These are phyloP conservation scores for Candida dubliniensis DNA, from an alignment of 1,139 yeast genomes.

Conservation along the genomic window DNA sequence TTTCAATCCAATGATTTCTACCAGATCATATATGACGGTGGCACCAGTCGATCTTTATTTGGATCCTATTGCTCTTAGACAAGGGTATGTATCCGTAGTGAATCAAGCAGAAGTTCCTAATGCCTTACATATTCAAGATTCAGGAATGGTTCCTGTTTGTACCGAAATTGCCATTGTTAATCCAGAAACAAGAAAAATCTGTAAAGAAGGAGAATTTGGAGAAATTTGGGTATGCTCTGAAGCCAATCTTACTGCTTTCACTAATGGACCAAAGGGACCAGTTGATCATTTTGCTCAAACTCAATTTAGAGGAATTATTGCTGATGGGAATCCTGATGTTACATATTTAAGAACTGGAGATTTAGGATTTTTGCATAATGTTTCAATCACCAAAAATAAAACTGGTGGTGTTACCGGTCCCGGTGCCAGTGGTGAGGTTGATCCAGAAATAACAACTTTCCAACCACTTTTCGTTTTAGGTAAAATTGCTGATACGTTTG, in stretches of 20 bases:
- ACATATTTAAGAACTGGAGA: slow-evolving; percentile 89
- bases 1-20: slow-evolving; percentile 79
- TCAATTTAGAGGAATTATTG: slow-evolving; percentile 58
- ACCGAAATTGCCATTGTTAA: slow-evolving; percentile 93
- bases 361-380: slow-evolving; percentile 84
- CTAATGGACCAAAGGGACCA: slow-evolving; percentile 55
- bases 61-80: slow-evolving; percentile 85
- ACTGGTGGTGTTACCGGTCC: slow-evolving; percentile 21
- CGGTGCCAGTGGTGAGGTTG: slow-evolving; percentile 20
- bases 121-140: slow-evolving; percentile 81
- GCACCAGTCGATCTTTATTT: slow-evolving; percentile 86
- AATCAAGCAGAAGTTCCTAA: slow-evolving; percentile 68
- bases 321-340: slow-evolving; percentile 61
- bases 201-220: slow-evolving; percentile 93
- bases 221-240: slow-evolving; percentile 97
- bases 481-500: slow-evolving; percentile 83
- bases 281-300: slow-evolving; percentile 35
- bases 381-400: slow-evolving; percentile 46
- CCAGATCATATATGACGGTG: slow-evolving; percentile 84
- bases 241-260: slow-evolving; percentile 68
- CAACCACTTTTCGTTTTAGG: slow-evolving; percentile 89
- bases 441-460: slow-evolving; percentile 40
- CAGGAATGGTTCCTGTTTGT: slow-evolving; percentile 95
- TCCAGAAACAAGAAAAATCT: slow-evolving; percentile 79
- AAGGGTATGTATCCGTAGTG: slow-evolving; percentile 80